Conservation (phyloP, 306 rosid genomes). For the Castanea sativa region DNA sequence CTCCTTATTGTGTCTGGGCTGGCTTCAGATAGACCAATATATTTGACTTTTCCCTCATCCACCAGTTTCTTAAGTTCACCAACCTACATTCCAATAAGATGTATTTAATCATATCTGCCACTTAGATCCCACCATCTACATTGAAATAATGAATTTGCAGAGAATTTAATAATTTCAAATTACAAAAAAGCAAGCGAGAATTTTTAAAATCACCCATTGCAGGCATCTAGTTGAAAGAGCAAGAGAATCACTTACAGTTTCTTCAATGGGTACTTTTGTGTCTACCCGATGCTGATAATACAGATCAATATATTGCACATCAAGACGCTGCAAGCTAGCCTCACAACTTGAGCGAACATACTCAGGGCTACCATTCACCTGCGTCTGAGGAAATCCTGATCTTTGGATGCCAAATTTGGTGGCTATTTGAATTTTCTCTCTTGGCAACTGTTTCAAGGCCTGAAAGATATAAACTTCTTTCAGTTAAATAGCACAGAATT, state of each 20-base stretch:
- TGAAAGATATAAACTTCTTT: conserved; percentile 11
- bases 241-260: conserved; percentile 42
- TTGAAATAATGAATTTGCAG: neutral
- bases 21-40: conserved; percentile 73
- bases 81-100: conserved; percentile 33
- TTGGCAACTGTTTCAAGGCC: conserved; percentile 65
- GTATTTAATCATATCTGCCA: neutral
- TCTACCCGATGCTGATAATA: conserved; percentile 71
- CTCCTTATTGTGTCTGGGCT: conserved; percentile 72
- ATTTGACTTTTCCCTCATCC: conserved; percentile 71
- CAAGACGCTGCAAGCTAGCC: conserved; percentile 75
- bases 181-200: neutral
- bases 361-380: conserved; percentile 58
- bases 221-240: neutral
- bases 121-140: neutral
- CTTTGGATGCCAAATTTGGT: conserved; percentile 67
- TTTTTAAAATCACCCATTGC: neutral
- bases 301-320: conserved; percentile 64
- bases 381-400: neutral
- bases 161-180: neutral
- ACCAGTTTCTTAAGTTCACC: conserved; percentile 74
- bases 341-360: conserved; percentile 72
- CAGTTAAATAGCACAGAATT: neutral
- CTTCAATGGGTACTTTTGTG: conserved; percentile 61
- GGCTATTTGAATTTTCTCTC: conserved; percentile 72